Evolutionary conservation across 805 yeast species (phyloP), one percentile per base, ranked within the genome.

Genomic region (Saccharomycopsis microspora): DNA sequence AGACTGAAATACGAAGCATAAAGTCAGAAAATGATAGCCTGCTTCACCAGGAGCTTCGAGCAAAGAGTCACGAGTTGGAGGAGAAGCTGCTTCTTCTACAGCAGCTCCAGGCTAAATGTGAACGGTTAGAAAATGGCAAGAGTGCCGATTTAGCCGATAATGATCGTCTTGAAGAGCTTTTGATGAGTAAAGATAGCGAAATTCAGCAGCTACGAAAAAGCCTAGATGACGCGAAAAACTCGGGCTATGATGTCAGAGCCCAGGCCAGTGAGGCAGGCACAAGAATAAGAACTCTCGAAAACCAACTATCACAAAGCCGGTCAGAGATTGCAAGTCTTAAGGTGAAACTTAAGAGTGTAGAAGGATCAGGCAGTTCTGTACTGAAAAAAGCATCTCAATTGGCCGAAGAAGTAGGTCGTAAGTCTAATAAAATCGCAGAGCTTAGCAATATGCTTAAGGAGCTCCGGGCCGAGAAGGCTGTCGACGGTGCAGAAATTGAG

Each of bases 141-240:
- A 27, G 32, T 9, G 44, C 48, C 28, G 51, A 55, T 46, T 38
- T 43, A 42, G 39, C 43, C 35, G 54, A 51, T 32, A 49, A 51
- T 33, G 52, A 45, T 39, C 34, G 32, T 5, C 33, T 53, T 4
- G 51, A 50, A 31, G 47, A 44, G 19, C 11, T 34, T 6, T 31
- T 52, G 10, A 49, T 57, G 6, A 48, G 39, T 5, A 54, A 54
- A 28, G 50, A 59, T 5, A 55, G 60, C 30, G 55, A 52, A 5
- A 50, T 50, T 33, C 30, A 47, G 38, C 30, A 42, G 33, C 39
- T 52, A 32, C 39, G 50, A 1, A 44, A 56, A 10, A 54, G 56
- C 9, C 42, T 61, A 32, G 59, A 59, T 7, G 52, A 50, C 30
- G 46, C 53, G 37, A 48, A 51, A 2, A 55, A 55, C 4, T 48